These are phyloP conservation scores for Heliamphora exappendiculata DNA, from an alignment of 148 eudicot species.

Conservation along the genomic window DNA sequence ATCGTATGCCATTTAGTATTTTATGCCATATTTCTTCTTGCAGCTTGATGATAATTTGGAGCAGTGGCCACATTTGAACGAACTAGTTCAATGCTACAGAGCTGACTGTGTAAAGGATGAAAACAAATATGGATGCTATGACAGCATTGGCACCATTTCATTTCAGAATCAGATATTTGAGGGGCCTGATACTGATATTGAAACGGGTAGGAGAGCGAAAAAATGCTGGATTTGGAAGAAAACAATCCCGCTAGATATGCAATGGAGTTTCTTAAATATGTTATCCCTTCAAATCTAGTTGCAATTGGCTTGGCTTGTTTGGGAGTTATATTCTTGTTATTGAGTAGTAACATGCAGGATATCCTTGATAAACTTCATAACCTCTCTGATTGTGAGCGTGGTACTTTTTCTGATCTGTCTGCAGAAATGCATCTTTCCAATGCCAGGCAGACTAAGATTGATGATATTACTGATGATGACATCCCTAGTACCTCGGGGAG, in stretches of 20 bases:
- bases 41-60: conserved; percentile 96
- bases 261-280: neutral
- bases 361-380: neutral
- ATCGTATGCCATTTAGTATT: neutral
- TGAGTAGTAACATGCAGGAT: neutral
- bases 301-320: neutral
- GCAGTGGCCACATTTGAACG: conserved; percentile 97
- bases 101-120: conserved; percentile 97
- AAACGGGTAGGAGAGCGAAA: conserved; percentile 59
- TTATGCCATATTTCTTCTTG: conserved; percentile 8
- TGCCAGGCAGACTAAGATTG: conserved; percentile 63
- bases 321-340: neutral
- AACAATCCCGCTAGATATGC: neutral
- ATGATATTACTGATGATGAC: conserved; percentile 69
- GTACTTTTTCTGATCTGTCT: conserved; percentile 13
- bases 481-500: conserved; percentile 86
- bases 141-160: conserved; percentile 55
- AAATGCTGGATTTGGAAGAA: conserved; percentile 4
- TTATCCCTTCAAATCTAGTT: neutral
- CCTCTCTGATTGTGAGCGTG: neutral
- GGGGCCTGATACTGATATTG: conserved; percentile 97
- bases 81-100: conserved; percentile 88
- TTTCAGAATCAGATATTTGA: conserved; percentile 90
- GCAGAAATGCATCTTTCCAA: conserved; percentile 88
- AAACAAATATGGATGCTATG: conserved; percentile 89